Conservation (phyloP, 1,284 basidiomycete genomes). For the Cryptococcus jaspeensis region DNA sequence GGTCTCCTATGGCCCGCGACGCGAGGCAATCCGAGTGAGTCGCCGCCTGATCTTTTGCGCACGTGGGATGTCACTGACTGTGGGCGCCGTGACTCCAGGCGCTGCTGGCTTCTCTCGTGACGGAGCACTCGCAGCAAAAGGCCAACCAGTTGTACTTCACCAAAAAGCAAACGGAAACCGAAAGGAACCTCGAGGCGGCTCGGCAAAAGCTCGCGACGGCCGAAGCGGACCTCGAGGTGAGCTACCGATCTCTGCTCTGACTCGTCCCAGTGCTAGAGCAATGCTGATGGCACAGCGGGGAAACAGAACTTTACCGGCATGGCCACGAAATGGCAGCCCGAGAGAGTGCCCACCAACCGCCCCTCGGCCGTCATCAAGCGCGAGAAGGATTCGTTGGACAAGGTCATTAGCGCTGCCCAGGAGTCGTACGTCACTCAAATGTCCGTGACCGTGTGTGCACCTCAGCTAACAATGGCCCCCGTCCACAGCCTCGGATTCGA, state of each 20-base stretch:
- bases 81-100: background rate
- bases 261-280: background rate
- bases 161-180: background rate
- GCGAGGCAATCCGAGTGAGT: background rate
- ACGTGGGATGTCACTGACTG: background rate
- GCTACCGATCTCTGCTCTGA: background rate
- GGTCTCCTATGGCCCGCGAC: background rate
- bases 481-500: constrained; percentile 65
- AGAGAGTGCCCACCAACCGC: constrained; percentile 60
- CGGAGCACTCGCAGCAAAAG: background rate
- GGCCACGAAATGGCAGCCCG: constrained; percentile 52
- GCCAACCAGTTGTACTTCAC: background rate
- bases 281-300: background rate
- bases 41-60: background rate
- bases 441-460: too few species aligned
- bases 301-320: constrained; percentile 20
- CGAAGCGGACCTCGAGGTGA: background rate
- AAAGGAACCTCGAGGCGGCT: background rate
- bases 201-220: background rate
- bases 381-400: constrained; percentile 63
- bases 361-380: constrained; percentile 60
- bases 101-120: too few species aligned
- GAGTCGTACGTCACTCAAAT: constrained; percentile 56
- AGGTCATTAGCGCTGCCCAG: constrained; percentile 68
- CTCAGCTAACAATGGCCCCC: background rate